Conservation (phyloP, 177 flowering plant species). For the Vitis hybrid region DNA sequence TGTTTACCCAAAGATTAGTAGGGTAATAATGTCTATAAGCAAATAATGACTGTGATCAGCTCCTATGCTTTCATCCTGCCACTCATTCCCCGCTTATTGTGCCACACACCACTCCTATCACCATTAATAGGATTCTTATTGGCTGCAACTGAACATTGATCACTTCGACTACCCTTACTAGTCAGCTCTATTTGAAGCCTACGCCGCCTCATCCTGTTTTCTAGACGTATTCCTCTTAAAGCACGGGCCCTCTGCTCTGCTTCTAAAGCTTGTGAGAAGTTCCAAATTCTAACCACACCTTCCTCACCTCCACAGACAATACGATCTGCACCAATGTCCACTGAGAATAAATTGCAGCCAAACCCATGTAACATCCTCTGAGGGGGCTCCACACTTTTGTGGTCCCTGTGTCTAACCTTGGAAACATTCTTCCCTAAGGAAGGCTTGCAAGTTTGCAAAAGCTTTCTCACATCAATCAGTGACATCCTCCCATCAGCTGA, state of each 20-base stretch:
- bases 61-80: constrained; percentile 61
- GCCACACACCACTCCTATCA: constrained; percentile 52
- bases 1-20: not conserved
- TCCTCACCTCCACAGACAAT: constrained; percentile 92
- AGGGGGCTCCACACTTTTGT: constrained; percentile 57
- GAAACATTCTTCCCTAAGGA: constrained; percentile 20
- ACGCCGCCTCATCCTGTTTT: constrained; percentile 78
- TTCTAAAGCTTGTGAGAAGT: constrained; percentile 85
- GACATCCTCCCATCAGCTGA: constrained; percentile 84
- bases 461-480: constrained; percentile 72
- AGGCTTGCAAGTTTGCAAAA: constrained; percentile 40
- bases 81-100: constrained; percentile 44
- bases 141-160: constrained; percentile 72
- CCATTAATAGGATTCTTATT: constrained; percentile 59
- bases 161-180: constrained; percentile 37
- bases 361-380: constrained; percentile 91
- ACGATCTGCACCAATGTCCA: constrained; percentile 77
- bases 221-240: constrained; percentile 59
- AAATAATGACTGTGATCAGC: not conserved
- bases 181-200: constrained; percentile 56
- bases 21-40: not conserved
- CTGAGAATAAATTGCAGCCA: constrained; percentile 65
- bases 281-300: constrained; percentile 83
- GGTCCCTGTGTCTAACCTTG: constrained; percentile 10
- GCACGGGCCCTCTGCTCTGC: constrained; percentile 57